Evolutionary conservation across 306 rosid genomes (phyloP).

Genomic region (Malus fusca): DNA sequence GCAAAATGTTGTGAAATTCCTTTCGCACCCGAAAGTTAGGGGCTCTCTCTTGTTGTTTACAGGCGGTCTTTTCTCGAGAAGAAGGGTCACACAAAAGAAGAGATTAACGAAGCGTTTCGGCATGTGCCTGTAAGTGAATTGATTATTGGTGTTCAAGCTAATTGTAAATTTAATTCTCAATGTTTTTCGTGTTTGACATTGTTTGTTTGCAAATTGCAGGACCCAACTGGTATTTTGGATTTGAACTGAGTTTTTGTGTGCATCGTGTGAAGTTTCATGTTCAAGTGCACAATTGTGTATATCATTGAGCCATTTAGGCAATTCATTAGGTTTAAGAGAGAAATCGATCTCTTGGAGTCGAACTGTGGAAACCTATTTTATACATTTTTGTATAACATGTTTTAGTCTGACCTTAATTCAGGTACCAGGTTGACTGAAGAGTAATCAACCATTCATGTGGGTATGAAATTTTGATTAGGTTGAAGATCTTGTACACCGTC

Average conservation of each 20-base stretch:
- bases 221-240: background rate
- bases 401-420: slow-evolving; percentile 5
- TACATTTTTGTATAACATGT: background rate
- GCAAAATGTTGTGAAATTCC: slow-evolving; percentile 86
- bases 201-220: too few species aligned
- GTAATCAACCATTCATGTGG: slow-evolving; percentile 17
- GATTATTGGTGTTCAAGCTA: too few species aligned
- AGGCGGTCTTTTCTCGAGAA: slow-evolving; percentile 61
- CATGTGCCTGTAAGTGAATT: too few species aligned
- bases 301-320: slow-evolving; percentile 15
- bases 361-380: slow-evolving; percentile 2
- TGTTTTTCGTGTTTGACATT: too few species aligned
- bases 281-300: background rate
- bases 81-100: too few species aligned
- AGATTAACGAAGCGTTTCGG: too few species aligned
- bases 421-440: slow-evolving; percentile 12
- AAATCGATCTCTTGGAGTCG: slow-evolving; percentile 2
- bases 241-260: background rate
- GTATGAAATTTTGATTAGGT: slow-evolving; percentile 24
- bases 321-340: slow-evolving; percentile 18
- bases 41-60: slow-evolving; percentile 72
- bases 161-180: too few species aligned
- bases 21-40: slow-evolving; percentile 72
- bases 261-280: background rate
- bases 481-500: background rate